Percentiles rank a stretch among this genome's conserved stretches.
These are phyloP conservation scores for Talaromyces sp. DNA, from an alignment of 2,329 filamentous ascomycete genomes.

Conservation along the genomic window DNA sequence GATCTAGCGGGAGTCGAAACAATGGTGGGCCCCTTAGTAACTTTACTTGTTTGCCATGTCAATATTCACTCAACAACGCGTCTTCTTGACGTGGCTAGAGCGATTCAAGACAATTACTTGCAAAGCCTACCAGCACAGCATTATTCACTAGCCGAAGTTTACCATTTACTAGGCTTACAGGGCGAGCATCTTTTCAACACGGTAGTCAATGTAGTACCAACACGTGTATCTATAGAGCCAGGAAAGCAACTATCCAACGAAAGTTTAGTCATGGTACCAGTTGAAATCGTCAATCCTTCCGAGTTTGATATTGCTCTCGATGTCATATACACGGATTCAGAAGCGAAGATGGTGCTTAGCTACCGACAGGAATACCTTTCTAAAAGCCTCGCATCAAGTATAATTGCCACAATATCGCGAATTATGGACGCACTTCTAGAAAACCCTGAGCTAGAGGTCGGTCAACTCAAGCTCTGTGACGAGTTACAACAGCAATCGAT, in stretches of 20 bases:
- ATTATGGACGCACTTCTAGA: neutral
- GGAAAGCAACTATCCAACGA: neutral
- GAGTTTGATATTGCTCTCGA: neutral
- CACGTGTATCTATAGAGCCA: neutral
- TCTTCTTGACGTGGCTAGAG: neutral
- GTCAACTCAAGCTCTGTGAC: neutral
- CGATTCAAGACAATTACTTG: neutral
- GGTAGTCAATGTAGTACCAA: neutral
- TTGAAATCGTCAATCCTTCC: neutral
- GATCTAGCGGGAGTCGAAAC: conserved; percentile 28
- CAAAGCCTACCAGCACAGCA: neutral
- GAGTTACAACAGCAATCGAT: neutral
- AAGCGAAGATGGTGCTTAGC: neutral
- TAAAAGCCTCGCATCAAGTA: neutral
- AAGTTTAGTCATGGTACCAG: neutral
- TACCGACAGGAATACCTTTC: neutral
- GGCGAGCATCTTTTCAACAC: neutral
- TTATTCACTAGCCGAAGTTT: neutral
- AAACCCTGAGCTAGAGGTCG: neutral
- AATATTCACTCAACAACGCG: neutral
- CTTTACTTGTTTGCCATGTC: conserved; percentile 15
- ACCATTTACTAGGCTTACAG: neutral
- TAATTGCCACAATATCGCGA: neutral
- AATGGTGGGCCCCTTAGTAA: conserved; percentile 33
- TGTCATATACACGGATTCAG: neutral